Evolutionary conservation across 106 monocot genomes (phyloP), one percentile per base, ranked within the genome.

Genomic region (Alisma plantagoaquatica): DNA sequence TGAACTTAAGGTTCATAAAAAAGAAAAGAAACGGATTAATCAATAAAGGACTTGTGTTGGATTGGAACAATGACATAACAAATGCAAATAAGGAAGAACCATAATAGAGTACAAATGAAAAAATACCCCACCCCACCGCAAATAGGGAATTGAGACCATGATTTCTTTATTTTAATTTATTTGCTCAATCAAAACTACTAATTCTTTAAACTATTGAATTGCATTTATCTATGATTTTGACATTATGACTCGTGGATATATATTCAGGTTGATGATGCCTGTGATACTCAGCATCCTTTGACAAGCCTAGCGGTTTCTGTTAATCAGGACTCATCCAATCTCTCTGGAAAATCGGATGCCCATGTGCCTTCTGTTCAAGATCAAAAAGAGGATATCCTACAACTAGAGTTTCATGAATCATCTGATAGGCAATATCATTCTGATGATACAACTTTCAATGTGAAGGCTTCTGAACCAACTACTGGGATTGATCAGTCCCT

Each of bases 401-500:
- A 54, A 26, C 24, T 58, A 47, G 54, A 29, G 3, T 51, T 68
- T 42, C 56, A 65, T 31, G 48, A 73, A 16, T 30, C 62, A 49
- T 56, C 64, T 41, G 65, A 53, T 9, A 54, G 10, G 35, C 74
- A 75, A 42, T 61, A 70, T 57, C 27, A 10, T 41, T 44, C 56
- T 33, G 49, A 27, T 49, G 61, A 67, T 29, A 31, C 16, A 11
- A 43, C 33, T 23, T 61, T 68, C n/a, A 59, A 56, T 29, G 67
- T 59, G 6, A 61, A 41, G 26, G 41, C 11, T n/a, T 54, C 63
- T 29, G 76, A 82, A 67, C 69, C 54, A 46, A 52, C 60, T 19
- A 2, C 55, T 9, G 46, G 52, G 24, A 81, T 60, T 48, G 64
- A 75, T 17, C 43, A 61, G 2, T 73, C 69, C n/a, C 56, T 79